Percentiles rank a stretch among this genome's conserved stretches.
These are phyloP conservation scores for Aspergillus sp. DNA, from an alignment of 2,329 filamentous ascomycete genomes.

Conservation along the genomic window DNA sequence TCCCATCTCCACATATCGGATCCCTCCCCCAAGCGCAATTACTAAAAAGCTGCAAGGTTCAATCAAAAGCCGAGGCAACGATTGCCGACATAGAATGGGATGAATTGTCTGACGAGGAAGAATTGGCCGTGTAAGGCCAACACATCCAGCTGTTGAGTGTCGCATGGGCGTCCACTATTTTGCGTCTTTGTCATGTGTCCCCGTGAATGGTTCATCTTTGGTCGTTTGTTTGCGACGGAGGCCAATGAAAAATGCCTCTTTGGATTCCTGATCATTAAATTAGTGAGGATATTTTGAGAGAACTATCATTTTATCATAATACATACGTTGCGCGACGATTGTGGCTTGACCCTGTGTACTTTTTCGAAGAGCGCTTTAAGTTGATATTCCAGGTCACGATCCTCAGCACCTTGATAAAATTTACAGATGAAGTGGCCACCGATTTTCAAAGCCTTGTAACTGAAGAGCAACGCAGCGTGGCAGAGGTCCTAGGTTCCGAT, in stretches of 20 bases:
- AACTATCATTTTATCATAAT: neutral
- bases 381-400: conserved; percentile 72
- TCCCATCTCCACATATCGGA: neutral
- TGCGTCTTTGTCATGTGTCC: conserved; percentile 3
- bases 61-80: conserved; percentile 46
- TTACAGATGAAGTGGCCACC: conserved; percentile 96
- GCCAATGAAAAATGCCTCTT: conserved; percentile 83
- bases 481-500: conserved; percentile 72
- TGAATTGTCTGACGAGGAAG: conserved; percentile 40
- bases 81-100: conserved; percentile 47
- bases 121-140: neutral
- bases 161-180: neutral
- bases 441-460: conserved; percentile 74
- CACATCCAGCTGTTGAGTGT: neutral
- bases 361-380: conserved; percentile 75
- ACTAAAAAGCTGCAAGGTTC: conserved; percentile 39
- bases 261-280: conserved; percentile 63
- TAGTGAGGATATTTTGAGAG: conserved; percentile 10
- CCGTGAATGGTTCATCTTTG: conserved; percentile 47
- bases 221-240: conserved; percentile 62
- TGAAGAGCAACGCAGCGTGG: conserved; percentile 78
- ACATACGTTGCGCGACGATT: conserved; percentile 77
- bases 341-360: conserved; percentile 86
- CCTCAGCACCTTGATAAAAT: conserved; percentile 90
- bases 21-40: neutral